Evolutionary conservation across 1,284 basidiomycete species (phyloP), one percentile per base, ranked within the genome.

Genomic region (Grifola frondosa): DNA sequence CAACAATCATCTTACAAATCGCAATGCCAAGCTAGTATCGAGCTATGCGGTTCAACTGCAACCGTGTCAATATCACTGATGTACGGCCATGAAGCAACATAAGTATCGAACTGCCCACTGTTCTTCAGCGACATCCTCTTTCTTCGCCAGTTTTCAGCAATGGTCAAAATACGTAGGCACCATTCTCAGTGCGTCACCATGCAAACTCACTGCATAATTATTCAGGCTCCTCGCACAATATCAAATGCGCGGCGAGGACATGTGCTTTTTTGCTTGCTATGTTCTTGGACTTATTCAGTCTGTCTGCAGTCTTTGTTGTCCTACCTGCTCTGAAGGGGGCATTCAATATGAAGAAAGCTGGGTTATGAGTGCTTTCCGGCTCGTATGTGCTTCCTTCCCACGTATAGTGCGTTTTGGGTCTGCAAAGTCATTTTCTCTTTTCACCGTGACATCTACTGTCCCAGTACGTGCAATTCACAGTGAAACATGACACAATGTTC

Each of bases 331-430:
- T 50, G 12, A 25, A 29, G 31, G 13, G 8, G 6, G 24, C 29
- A 3, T 29, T 53, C 6, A 43, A 32, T 7, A 24, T 64, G 29
- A 66, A 22, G 46, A 58, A 8, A 62, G 61, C 31, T 70, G 68
- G 68, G 30, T 69, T 16, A 52, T 67, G 20, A 62, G 64, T 45
- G 64, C 61, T 7, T 70, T 63, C 50, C 61, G 65, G 41, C 50
- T 70, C 22, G 70, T 67, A 1, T 70, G 66, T 46, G 64, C 68
- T 5, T 52, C 66, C 12, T 62, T 69, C 28, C 53, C 61, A 15
- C 52, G 61, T 11, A 40, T 56, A n/a, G 59, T 60, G 37, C 35
- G 60, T 52, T 8, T 16, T n/a, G 30, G 42, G 16, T 26, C 21
- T 30, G 29, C 30, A 30, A n/a, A 30, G 26, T 39, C 16, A 23